These are phyloP conservation scores for Arachnopeziza araneosa DNA, from an alignment of 2,329 filamentous ascomycete genomes.

Conservation along the genomic window DNA sequence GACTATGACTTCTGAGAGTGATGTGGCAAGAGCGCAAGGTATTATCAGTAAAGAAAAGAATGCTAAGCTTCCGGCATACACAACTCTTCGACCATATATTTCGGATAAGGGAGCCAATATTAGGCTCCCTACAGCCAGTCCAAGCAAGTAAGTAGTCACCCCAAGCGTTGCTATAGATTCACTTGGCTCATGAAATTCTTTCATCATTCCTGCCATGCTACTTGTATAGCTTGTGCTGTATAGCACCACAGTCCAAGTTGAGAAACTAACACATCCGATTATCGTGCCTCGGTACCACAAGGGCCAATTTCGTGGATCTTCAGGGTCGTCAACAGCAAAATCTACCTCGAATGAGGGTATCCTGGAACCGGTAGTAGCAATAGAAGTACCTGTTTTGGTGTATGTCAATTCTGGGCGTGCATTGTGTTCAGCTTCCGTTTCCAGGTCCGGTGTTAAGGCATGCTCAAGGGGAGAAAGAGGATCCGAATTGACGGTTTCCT, in stretches of 20 bases:
- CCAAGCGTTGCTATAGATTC: constrained; percentile 65
- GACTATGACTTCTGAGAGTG: constrained; percentile 62
- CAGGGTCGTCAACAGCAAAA: constrained; percentile 57
- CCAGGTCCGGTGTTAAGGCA: constrained; percentile 34
- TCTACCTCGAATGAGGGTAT: constrained; percentile 65
- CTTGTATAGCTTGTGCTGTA: constrained; percentile 78
- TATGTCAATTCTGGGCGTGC: constrained; percentile 32
- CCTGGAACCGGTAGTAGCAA: constrained; percentile 39
- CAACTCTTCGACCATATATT: constrained; percentile 60
- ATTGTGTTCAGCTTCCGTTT: constrained; percentile 36
- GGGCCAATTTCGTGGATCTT: constrained; percentile 66
- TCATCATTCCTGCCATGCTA: constrained; percentile 61
- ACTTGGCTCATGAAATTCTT: constrained; percentile 55
- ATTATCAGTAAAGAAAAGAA: constrained; percentile 65
- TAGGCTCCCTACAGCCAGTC: constrained; percentile 65
- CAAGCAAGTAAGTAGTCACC: constrained; percentile 72
- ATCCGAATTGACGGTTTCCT: constrained; percentile 23
- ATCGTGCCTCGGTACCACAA: constrained; percentile 38
- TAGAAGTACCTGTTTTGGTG: constrained; percentile 38
- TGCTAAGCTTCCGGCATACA: constrained; percentile 62
- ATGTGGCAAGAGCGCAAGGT: constrained; percentile 64
- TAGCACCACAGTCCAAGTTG: constrained; percentile 46
- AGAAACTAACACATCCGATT: constrained; percentile 33
- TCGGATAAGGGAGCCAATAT: constrained; percentile 70
- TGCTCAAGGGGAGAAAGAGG: constrained; percentile 35